Conservation (phyloP, 2,329 filamentous ascomycete species). For the Knufia petricola region DNA sequence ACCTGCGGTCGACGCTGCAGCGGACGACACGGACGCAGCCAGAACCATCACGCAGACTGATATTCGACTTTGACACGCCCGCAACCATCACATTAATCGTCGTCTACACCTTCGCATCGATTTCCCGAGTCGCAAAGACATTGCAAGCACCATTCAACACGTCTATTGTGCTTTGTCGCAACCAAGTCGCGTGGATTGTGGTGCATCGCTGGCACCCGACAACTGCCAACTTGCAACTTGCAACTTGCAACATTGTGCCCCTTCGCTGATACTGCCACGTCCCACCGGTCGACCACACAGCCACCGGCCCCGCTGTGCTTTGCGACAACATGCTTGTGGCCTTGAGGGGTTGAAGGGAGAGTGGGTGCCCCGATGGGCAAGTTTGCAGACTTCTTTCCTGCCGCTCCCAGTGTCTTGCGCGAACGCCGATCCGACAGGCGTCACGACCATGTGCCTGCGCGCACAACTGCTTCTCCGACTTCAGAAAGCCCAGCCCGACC, state of each 20-base stretch:
- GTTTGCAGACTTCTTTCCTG: slow-evolving; percentile 80
- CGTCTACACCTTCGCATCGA: neutral
- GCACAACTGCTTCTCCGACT: slow-evolving; percentile 13
- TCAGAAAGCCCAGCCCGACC: slow-evolving; percentile 9
- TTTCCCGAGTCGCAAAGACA: neutral
- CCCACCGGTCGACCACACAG: neutral
- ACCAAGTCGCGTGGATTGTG: neutral
- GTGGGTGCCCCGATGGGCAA: slow-evolving; percentile 70
- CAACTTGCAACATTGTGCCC: neutral
- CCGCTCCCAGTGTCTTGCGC: slow-evolving; percentile 57
- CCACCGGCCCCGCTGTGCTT: neutral
- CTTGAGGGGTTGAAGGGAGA: slow-evolving; percentile 28
- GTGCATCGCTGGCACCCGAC: too few relatives aligned
- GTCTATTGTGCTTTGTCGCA: neutral
- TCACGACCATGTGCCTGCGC: slow-evolving; percentile 35
- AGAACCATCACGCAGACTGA: neutral
- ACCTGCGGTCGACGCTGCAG: neutral
- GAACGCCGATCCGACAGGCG: slow-evolving; percentile 35
- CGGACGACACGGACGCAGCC: neutral
- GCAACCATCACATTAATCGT: neutral
- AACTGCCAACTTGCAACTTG: too few relatives aligned
- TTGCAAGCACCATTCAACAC: neutral
- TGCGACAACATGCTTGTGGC: slow-evolving; percentile 20
- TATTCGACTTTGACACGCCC: slow-evolving; percentile 2
- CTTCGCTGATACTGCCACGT: slow-evolving; percentile 3